Base-by-base conservation (phyloP, 805 yeast species). In the Metschnikowia gelsemii region DNA sequence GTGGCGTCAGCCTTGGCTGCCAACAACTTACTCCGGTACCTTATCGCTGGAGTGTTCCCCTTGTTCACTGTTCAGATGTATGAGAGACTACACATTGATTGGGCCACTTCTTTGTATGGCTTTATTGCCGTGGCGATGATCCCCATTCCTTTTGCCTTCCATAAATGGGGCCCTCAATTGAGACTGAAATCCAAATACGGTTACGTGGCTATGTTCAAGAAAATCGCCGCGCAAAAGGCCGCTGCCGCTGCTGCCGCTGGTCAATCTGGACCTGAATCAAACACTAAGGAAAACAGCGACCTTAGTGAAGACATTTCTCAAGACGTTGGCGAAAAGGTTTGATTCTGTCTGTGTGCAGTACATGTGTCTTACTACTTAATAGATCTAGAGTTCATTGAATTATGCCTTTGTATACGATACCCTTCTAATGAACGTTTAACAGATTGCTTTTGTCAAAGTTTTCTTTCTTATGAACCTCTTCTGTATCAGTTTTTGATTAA, bases 1-100 rank as follows among this genome's bases (percentile, higher is more conserved):
- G 84, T 87, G 17, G 96, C 96, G 0, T 82, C 91, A n/a, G 91
- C 95, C 3, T 62, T 87, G 47, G 96, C 96, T 25, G 96, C 96
- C 11, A 89, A 88, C 64, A 87, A 86, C 59, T 69, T 89, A 56
- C 62, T 82, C 43, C 77, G 96, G 65, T 87, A 87, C 58, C 51
- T 82, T 23, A 59, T 84, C 47, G 87, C 95, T 8, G 80, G 87
- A 5, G 86, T 81, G 16, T 82, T 89, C 72, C 96, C 96, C 42
- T 70, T 89, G 45, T 88, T 89, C 65, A 85, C 89, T 1, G 76
- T 80, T 16, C 96, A 88, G 64, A 86, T 89, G 95, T 82, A 84
- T 66, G 59, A 73, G 14, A 80, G 73, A 32, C 68, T 89, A 55
- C 80, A 80, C 28, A 77, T 82, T 50, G 85, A 78, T 53, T 87